These are phyloP conservation scores for Linnemannia elongata DNA, from an alignment of 192 early-diverging fungal genomes.

Conservation along the genomic window DNA sequence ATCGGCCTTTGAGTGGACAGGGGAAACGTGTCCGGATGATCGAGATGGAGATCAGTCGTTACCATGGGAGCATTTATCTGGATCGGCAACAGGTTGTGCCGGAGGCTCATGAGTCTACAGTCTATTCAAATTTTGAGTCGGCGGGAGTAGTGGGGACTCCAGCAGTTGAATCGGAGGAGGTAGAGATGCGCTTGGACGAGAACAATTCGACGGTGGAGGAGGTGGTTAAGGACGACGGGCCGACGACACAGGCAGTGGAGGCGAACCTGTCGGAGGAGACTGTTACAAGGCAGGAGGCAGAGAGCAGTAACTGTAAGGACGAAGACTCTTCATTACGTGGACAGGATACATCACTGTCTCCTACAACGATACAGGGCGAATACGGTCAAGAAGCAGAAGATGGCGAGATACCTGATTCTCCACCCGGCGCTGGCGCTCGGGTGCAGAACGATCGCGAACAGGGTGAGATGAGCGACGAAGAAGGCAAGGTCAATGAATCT, in stretches of 20 bases:
- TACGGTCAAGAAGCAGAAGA: conserved; percentile 27
- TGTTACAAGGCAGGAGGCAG: neutral
- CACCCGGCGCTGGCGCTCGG: conserved; percentile 27
- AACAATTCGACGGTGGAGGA: neutral
- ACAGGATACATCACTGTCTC: neutral
- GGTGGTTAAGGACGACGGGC: neutral
- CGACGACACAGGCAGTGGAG: neutral
- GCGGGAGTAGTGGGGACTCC: neutral
- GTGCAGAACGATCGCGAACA: neutral
- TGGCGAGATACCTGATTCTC: conserved; percentile 37
- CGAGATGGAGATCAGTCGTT: conserved; percentile 75
- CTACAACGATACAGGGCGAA: neutral
- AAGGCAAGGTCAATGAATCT: neutral
- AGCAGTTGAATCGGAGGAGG: neutral
- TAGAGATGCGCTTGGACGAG: neutral
- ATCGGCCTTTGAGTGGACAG: conserved; percentile 59
- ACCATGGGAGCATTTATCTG: conserved; percentile 72
- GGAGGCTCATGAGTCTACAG: neutral
- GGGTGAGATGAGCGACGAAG: neutral
- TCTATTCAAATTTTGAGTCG: neutral
- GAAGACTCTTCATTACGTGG: neutral
- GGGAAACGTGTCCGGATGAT: conserved; percentile 70
- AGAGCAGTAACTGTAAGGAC: neutral
- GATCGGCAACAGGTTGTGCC: conserved; percentile 31
- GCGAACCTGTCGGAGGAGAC: too few species aligned